Evolutionary conservation across 2,329 filamentous ascomycete genomes (phyloP).

Genomic region (Trichoderma oligosporum): DNA sequence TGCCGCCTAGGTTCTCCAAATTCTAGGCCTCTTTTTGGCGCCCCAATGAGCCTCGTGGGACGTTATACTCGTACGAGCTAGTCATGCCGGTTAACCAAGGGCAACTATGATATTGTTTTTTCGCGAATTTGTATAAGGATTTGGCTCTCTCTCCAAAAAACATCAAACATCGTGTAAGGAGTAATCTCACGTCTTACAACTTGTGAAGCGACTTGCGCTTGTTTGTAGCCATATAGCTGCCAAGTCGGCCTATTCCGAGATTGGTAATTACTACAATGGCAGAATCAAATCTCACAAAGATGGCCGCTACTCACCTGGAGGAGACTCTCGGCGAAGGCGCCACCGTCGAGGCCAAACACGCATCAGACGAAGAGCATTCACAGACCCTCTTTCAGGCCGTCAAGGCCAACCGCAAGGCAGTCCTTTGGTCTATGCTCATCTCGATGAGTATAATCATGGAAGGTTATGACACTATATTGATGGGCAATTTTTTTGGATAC

Average conservation of each 20-base stretch:
- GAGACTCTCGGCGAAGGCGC: conserved; percentile 13
- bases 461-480: conserved; percentile 36
- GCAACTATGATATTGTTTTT: neutral
- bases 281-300: conserved; percentile 8
- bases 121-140: neutral
- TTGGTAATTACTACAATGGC: neutral
- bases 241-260: too few relatives aligned
- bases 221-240: neutral
- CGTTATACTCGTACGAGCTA: neutral
- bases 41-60: conserved; percentile 5
- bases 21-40: neutral
- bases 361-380: conserved; percentile 13
- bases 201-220: neutral
- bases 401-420: conserved; percentile 33
- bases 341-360: conserved; percentile 13
- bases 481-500: conserved; percentile 38
- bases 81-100: neutral
- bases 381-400: conserved; percentile 22
- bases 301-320: conserved; percentile 5
- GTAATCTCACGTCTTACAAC: too few relatives aligned
- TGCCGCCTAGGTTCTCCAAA: neutral
- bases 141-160: neutral
- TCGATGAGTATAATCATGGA: conserved; percentile 43
- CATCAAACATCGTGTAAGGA: too few relatives aligned
- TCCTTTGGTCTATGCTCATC: conserved; percentile 37